These are phyloP conservation scores for Casuarina cunninghamiana DNA, from an alignment of 306 rosid species.

Conservation along the genomic window DNA sequence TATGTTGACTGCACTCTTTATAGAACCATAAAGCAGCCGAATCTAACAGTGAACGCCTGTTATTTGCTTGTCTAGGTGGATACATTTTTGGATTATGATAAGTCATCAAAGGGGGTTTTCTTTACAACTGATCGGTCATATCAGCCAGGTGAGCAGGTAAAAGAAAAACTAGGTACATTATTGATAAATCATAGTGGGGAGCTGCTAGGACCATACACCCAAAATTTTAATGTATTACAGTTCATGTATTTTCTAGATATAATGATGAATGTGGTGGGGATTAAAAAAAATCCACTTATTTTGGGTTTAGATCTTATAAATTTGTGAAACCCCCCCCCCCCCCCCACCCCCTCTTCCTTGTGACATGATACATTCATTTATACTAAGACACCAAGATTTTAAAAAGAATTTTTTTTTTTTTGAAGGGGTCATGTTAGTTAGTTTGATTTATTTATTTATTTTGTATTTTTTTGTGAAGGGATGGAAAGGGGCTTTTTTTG, in stretches of 20 bases:
- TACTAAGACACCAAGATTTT: neutral
- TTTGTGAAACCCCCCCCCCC: neutral
- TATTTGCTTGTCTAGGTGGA: constrained; percentile 67
- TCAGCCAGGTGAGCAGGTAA: constrained; percentile 99
- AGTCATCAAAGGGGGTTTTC: constrained; percentile 74
- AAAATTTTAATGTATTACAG: neutral
- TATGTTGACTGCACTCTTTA: constrained; percentile 34
- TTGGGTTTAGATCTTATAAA: neutral
- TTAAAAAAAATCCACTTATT: neutral
- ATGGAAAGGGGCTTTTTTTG: neutral
- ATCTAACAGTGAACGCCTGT: constrained; percentile 15
- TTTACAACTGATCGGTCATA: constrained; percentile 78
- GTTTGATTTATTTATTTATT: neutral
- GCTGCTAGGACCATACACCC: neutral
- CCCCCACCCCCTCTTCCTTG: too few species aligned
- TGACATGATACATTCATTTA: neutral
- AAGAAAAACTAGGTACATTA: constrained; percentile 22
- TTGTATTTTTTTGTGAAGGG: neutral
- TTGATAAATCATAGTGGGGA: constrained; percentile 2
- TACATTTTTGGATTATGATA: constrained; percentile 88
- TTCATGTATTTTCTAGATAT: neutral
- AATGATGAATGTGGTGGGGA: neutral
- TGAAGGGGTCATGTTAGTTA: neutral
- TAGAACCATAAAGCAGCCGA: constrained; percentile 1
- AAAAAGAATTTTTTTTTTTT: too few species aligned